Base-by-base conservation (phyloP, 129 eudicot species). In the Chrysanthemum seticuspe region DNA sequence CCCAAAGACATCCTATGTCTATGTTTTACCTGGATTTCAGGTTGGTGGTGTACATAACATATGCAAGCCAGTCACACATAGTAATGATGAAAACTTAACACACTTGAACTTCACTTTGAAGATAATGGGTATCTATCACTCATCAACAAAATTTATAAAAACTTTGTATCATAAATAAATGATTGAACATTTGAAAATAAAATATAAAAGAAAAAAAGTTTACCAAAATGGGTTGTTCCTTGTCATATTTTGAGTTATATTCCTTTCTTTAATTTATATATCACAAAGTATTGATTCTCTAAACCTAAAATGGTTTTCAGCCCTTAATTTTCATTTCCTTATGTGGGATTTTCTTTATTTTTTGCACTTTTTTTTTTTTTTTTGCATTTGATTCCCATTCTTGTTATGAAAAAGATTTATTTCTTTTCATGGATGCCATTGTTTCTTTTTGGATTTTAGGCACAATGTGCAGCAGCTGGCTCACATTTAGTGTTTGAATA, bases 111-210 rank as follows among this genome's bases (percentile, higher is more conserved):
- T 78, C 80, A 74, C 83, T 76, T 77, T 86, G 62, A 75, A 84
- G 85, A 62, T 89, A 86, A 84, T 81, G 89, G 91, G 89, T 74
- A 88, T 85, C 90, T 82, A 88, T 87, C 87, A 88, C 81, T 81
- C 87, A 79, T 67, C 82, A 73, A 55, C 16, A 23, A 65, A 75
- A 81, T 71, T 51, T 81, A 50, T 40, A 40, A 40, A 36, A 40
- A 40, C 45, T 40, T 40, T 40, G 45, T 40, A 40, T 40, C 84
- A 71, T 74, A 86, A 81, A 80, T 79, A 86, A 89, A 82, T 84
- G 81, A 86, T 82, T 82, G 77, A 80, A 66, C 12, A 56, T 23
- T 78, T 72, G 68, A 75, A 27, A 62, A 61, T 19, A 65, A 29
- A 13, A 21, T 29, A 10, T 14, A 64, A n/a, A 63, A 7, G 9